These are phyloP conservation scores for Exophiala mesophila DNA, from an alignment of 2,329 filamentous ascomycete genomes.

Conservation along the genomic window DNA sequence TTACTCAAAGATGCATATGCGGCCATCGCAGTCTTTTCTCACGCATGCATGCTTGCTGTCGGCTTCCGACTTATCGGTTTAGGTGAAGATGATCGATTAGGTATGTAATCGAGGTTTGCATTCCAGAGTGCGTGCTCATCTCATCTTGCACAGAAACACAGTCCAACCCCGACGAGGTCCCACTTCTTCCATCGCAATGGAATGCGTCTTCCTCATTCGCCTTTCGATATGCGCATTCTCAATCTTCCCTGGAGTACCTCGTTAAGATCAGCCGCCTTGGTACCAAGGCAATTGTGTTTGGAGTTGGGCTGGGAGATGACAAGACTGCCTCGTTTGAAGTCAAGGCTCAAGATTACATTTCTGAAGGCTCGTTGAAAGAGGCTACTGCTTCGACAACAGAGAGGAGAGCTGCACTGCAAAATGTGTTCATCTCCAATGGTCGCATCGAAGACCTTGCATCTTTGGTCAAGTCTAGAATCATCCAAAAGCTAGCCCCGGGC, in stretches of 20 bases:
- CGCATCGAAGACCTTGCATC: conserved; percentile 65
- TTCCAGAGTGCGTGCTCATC: too few species aligned
- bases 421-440: conserved; percentile 68
- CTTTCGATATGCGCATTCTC: conserved; percentile 81
- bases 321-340: conserved; percentile 75
- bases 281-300: conserved; percentile 76
- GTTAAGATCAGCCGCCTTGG: conserved; percentile 79
- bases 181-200: conserved; percentile 71
- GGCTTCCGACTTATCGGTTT: conserved; percentile 79
- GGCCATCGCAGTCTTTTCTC: conserved; percentile 74
- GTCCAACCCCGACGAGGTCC: conserved; percentile 51
- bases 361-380: conserved; percentile 53
- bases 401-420: conserved; percentile 36
- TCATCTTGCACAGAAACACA: conserved; percentile 42
- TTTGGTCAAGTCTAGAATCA: conserved; percentile 70
- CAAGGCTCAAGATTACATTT: conserved; percentile 68
- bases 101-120: conserved; percentile 51
- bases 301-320: conserved; percentile 73
- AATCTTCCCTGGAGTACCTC: conserved; percentile 79
- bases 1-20: conserved; percentile 57
- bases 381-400: conserved; percentile 33
- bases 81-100: conserved; percentile 71
- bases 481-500: conserved; percentile 76
- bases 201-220: conserved; percentile 67
- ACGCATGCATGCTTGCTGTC: conserved; percentile 75